These are phyloP conservation scores for Ophiostoma sp. DNA, from an alignment of 2,329 filamentous ascomycete genomes.

Conservation along the genomic window DNA sequence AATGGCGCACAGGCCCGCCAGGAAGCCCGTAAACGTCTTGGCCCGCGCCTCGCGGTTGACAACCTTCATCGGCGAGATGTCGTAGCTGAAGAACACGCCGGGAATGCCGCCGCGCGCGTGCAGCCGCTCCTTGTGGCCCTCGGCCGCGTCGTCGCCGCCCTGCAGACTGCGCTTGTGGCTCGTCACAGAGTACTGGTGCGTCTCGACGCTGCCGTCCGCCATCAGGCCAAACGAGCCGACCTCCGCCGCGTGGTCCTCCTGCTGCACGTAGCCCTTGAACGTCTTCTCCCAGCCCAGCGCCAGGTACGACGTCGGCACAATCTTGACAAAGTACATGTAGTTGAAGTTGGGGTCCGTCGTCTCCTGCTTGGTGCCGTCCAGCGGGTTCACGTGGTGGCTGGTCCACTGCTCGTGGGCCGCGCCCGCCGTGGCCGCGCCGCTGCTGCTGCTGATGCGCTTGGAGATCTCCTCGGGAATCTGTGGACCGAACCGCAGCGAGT, in stretches of 20 bases:
- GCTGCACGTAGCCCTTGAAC: conserved; percentile 35
- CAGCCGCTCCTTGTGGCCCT: conserved; percentile 86
- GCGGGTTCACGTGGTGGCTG: conserved; percentile 85
- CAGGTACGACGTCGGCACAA: conserved; percentile 91
- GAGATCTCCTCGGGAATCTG: conserved; percentile 71
- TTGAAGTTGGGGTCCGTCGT: conserved; percentile 83
- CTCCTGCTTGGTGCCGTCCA: conserved; percentile 72
- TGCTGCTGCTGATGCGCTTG: conserved; percentile 45
- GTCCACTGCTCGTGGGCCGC: conserved; percentile 60
- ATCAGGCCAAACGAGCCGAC: conserved; percentile 64
- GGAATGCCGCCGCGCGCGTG: conserved; percentile 91
- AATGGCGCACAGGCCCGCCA: conserved; percentile 90
- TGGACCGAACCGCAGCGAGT: conserved; percentile 87
- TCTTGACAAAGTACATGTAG: conserved; percentile 99
- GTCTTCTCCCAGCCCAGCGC: conserved; percentile 80
- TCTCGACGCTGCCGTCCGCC: conserved; percentile 78
- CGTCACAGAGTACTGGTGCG: conserved; percentile 96
- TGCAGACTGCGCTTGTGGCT: conserved; percentile 85
- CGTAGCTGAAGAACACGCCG: conserved; percentile 97
- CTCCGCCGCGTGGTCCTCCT: conserved; percentile 43
- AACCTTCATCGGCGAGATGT: conserved; percentile 99
- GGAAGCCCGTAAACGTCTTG: conserved; percentile 86
- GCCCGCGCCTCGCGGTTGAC: conserved; percentile 88
- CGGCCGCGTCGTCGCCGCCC: conserved; percentile 77
- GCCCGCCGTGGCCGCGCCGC: conserved; percentile 34